Conservation (phyloP, 2,329 filamentous ascomycete species). For the Verruconis gallopava region DNA sequence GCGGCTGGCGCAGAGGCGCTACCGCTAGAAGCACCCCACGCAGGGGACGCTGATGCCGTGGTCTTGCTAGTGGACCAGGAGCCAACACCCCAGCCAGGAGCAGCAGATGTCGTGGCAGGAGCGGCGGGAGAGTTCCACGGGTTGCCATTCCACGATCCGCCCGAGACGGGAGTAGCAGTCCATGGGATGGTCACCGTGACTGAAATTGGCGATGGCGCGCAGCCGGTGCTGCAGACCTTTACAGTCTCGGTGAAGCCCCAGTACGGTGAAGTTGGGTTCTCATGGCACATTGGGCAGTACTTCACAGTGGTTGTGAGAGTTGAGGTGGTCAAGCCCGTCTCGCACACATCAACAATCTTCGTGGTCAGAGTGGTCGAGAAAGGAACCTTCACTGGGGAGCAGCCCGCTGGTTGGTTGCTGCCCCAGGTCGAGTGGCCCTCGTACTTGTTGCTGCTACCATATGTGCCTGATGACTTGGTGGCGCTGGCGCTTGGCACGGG, state of each 20-base stretch:
- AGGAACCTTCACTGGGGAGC: conserved; percentile 5
- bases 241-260: conserved; percentile 2
- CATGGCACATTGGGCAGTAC: conserved; percentile 8
- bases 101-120: background rate
- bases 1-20: background rate
- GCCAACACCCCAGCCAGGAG: background rate
- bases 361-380: background rate
- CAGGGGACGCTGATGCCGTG: background rate
- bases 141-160: background rate
- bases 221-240: background rate
- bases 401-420: conserved; percentile 1
- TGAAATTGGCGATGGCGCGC: background rate
- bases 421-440: background rate
- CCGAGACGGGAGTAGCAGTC: background rate
- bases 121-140: background rate
- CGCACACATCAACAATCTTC: conserved; percentile 4
- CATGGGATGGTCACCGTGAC: conserved; percentile 1
- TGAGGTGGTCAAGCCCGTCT: conserved; percentile 3
- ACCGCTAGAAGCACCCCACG: no score
- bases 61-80: background rate
- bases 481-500: background rate
- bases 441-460: background rate
- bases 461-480: background rate
- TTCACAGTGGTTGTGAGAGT: conserved; percentile 3
- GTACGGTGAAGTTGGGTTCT: background rate